phyloP scores from a whole-genome alignment of 179 eudicot species.

The Beta lomatogona region DNA sequence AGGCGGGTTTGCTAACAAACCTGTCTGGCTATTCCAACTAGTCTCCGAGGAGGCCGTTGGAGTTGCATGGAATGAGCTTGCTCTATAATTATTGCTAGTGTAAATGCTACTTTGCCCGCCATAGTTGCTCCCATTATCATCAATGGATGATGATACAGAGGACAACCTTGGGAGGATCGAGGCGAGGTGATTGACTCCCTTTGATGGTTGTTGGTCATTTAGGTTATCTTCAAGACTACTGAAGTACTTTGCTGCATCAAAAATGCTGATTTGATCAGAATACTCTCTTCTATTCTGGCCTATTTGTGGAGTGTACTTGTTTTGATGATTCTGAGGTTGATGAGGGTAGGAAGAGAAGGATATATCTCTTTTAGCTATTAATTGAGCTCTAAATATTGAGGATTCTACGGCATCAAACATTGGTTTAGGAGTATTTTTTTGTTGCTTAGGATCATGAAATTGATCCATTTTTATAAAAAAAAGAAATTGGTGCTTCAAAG shows the following conservation, averaged over 20 bases:
- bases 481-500: neutral
- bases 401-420: constrained; percentile 34
- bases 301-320: constrained; percentile 7
- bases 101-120: constrained; percentile 13
- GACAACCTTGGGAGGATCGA: constrained; percentile 52
- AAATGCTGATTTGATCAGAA: constrained; percentile 66
- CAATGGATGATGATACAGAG: constrained; percentile 50
- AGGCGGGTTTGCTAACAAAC: constrained; percentile 59
- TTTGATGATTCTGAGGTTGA: constrained; percentile 15
- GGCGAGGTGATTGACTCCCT: constrained; percentile 11
- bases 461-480: constrained; percentile 19
- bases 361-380: neutral
- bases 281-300: constrained; percentile 38
- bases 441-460: constrained; percentile 25
- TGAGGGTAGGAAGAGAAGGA: too few relatives aligned
- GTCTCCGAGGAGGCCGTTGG: constrained; percentile 92
- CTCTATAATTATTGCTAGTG: constrained; percentile 23
- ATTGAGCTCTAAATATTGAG: constrained; percentile 34
- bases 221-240: constrained; percentile 40
- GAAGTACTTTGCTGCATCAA: constrained; percentile 85
- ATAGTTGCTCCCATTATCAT: constrained; percentile 35
- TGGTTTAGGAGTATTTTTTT: constrained; percentile 26
- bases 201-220: constrained; percentile 11
- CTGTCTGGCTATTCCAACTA: constrained; percentile 90
- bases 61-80: constrained; percentile 61